Percentiles rank a stretch among this genome's conserved stretches.
Conservation (phyloP, 306 rosid species). For the Geum urbanum region DNA sequence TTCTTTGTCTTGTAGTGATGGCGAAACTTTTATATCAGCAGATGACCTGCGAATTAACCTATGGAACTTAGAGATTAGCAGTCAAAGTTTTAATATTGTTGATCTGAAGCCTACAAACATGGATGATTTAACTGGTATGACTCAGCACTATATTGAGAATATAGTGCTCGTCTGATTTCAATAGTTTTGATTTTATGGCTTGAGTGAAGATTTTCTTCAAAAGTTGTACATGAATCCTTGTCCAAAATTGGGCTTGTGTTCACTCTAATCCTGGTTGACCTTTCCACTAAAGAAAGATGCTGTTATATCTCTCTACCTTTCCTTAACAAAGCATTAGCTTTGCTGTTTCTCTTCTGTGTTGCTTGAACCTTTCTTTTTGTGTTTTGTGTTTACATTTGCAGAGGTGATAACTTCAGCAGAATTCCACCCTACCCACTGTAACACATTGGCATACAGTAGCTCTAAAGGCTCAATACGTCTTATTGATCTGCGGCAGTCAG, state of each 20-base stretch:
- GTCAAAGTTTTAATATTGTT: slow-evolving; percentile 94
- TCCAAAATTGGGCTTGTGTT: neutral
- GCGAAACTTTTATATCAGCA: slow-evolving; percentile 98
- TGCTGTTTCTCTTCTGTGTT: slow-evolving; percentile 4
- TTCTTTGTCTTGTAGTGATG: slow-evolving; percentile 62
- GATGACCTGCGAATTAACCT: slow-evolving; percentile 98
- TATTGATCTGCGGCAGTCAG: slow-evolving; percentile 94
- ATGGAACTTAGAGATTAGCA: slow-evolving; percentile 99
- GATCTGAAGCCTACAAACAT: slow-evolving; percentile 98
- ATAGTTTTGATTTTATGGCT: neutral
- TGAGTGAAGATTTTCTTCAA: neutral
- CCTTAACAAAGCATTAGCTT: neutral
- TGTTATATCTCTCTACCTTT: neutral
- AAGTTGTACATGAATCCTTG: neutral
- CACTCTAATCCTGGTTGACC: neutral
- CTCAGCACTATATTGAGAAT: slow-evolving; percentile 11
- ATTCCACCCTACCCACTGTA: slow-evolving; percentile 95
- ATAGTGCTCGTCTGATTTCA: slow-evolving; percentile 7
- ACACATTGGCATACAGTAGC: slow-evolving; percentile 92
- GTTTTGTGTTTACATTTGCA: slow-evolving; percentile 34
- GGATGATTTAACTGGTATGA: slow-evolving; percentile 97
- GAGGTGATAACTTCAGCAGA: slow-evolving; percentile 99
- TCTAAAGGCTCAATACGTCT: slow-evolving; percentile 97
- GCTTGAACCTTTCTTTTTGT: neutral
- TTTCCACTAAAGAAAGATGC: neutral